These are phyloP conservation scores for Platanthera zijinensis DNA, from an alignment of 106 monocot genomes.

Conservation along the genomic window DNA sequence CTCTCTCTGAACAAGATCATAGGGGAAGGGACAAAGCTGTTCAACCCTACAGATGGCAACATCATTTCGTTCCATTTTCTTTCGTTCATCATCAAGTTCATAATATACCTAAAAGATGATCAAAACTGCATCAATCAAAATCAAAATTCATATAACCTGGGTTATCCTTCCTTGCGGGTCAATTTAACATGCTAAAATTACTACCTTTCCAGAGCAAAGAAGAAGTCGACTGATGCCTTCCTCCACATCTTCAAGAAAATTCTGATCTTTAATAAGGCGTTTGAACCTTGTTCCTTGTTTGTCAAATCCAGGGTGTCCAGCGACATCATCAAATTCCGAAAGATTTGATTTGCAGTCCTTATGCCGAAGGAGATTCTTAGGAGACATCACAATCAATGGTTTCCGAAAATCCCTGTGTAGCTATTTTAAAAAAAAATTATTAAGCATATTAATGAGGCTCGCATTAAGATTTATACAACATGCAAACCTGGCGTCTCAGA, in stretches of 20 bases:
- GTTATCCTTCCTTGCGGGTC: background rate
- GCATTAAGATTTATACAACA: background rate
- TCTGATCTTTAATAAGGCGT: constrained; percentile 88
- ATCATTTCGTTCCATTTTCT: constrained; percentile 46
- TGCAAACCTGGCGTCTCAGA: constrained; percentile 75
- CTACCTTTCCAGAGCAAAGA: constrained; percentile 94
- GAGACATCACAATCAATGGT: constrained; percentile 85
- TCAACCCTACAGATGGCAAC: constrained; percentile 94
- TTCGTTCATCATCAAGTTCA: constrained; percentile 83
- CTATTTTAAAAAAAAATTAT: constrained; percentile 23
- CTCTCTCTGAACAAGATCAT: constrained; percentile 87
- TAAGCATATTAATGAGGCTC: constrained; percentile 4
- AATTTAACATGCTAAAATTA: background rate
- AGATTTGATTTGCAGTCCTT: constrained; percentile 92
- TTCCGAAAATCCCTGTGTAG: constrained; percentile 97
- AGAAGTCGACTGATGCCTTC: constrained; percentile 81
- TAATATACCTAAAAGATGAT: constrained; percentile 57
- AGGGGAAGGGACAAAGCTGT: constrained; percentile 94
- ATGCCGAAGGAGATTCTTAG: constrained; percentile 91
- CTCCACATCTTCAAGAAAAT: constrained; percentile 69
- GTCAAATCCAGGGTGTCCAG: constrained; percentile 93
- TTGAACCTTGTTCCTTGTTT: constrained; percentile 99
- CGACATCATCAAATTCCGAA: constrained; percentile 90
- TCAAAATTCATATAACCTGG: background rate
- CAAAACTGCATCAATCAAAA: background rate